phyloP scores from a whole-genome alignment of 257 asterid species.

The Linaria vulgaris region DNA sequence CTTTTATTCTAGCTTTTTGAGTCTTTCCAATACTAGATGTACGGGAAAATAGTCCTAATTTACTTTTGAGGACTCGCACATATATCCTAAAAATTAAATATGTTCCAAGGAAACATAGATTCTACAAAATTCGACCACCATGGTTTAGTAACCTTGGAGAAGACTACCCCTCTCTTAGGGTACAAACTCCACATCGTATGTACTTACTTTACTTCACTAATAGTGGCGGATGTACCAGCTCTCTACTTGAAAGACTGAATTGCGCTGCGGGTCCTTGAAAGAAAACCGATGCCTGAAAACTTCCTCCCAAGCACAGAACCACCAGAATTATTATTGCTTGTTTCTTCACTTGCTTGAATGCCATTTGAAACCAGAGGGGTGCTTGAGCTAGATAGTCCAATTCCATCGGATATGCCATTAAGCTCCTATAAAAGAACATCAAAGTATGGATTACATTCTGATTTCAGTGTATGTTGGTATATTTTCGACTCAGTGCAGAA shows the following conservation, averaged over 20 bases:
- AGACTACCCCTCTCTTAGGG: not conserved
- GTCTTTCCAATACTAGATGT: slow-evolving; percentile 12
- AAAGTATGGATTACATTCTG: no score
- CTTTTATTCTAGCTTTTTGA: slow-evolving; percentile 12
- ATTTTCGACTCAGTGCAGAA: no score
- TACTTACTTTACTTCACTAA: not conserved
- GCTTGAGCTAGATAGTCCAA: slow-evolving; percentile 30
- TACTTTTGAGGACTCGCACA: not conserved
- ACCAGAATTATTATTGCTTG: slow-evolving; percentile 31
- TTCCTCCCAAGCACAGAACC: slow-evolving; percentile 40
- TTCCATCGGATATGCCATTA: slow-evolving; percentile 42
- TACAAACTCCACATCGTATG: slow-evolving; percentile 25
- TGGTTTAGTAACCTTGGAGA: not conserved
- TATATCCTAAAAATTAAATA: not conserved
- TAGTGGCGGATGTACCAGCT: slow-evolving; percentile 15
- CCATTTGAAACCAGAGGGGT: slow-evolving; percentile 31
- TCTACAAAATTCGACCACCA: slow-evolving; percentile 20
- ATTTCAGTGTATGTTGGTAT: no score
- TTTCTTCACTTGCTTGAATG: slow-evolving; percentile 35
- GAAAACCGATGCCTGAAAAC: slow-evolving; percentile 37
- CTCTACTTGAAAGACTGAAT: slow-evolving; percentile 50
- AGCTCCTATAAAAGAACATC: slow-evolving; percentile 37
- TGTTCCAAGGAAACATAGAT: not conserved
- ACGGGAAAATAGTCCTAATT: slow-evolving; percentile 9
- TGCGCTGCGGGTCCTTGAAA: slow-evolving; percentile 55